A percentile compares a stretch with the other conserved stretches of the same genome.
These are phyloP conservation scores for Nemania diffusa DNA, from an alignment of 2,329 filamentous ascomycete species.

Conservation along the genomic window DNA sequence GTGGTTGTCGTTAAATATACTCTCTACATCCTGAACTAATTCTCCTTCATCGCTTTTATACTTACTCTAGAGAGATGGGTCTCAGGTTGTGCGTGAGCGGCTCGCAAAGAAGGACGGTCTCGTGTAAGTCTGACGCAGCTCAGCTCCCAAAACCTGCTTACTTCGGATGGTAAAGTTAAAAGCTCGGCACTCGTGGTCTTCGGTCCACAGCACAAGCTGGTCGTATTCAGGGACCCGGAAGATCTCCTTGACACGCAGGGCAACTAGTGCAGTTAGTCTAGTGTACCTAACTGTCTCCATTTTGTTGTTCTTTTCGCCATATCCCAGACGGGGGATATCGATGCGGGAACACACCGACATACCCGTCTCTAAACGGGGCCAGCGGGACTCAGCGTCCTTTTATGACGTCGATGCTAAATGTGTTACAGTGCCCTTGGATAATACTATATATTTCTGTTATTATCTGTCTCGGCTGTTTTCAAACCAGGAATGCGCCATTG, in stretches of 20 bases:
- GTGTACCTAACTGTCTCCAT: constrained; percentile 6
- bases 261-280: not conserved
- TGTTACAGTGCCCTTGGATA: not conserved
- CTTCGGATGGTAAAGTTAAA: not conserved
- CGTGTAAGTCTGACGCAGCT: constrained; percentile 12
- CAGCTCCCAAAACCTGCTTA: not conserved
- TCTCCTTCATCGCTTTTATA: not conserved
- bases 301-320: not conserved
- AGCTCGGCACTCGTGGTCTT: constrained; percentile 3
- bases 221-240: constrained; percentile 17
- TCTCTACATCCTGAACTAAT: not conserved
- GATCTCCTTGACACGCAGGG: constrained; percentile 7
- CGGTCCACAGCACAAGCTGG: constrained; percentile 3
- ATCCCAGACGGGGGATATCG: constrained; percentile 1
- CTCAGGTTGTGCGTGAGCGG: not conserved
- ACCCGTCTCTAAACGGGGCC: constrained; percentile 11
- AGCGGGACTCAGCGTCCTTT: constrained; percentile 20
- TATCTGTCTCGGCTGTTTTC: not conserved
- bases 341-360: constrained; percentile 13
- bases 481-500: not conserved
- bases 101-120: constrained; percentile 8
- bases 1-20: not conserved
- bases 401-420: constrained; percentile 25
- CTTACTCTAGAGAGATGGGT: not conserved
- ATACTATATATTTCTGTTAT: not conserved